Evolutionary conservation across 306 rosid genomes (phyloP).

Genomic region (Cucumis melo): DNA sequence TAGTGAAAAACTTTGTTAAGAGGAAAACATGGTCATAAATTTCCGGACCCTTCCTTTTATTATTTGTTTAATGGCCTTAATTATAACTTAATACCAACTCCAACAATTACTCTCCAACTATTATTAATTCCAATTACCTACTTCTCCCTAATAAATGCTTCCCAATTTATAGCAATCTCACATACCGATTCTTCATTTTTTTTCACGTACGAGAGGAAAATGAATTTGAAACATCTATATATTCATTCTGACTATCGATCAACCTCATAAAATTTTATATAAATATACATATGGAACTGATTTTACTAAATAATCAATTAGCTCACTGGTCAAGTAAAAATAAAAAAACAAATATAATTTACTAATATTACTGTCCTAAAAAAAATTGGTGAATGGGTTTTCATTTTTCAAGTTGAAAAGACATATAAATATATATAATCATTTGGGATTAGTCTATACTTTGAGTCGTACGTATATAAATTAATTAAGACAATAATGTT

Average conservation of each 20-base stretch:
- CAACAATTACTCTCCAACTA: background rate
- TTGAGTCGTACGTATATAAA: background rate
- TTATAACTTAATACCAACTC: background rate
- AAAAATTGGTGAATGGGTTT: background rate
- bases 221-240: too few relatives aligned
- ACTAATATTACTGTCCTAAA: too few relatives aligned
- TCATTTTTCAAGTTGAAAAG: background rate
- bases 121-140: background rate
- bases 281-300: too few relatives aligned
- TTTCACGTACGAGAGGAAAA: too few relatives aligned
- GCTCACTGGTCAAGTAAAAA: background rate
- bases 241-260: too few relatives aligned
- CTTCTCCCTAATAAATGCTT: background rate
- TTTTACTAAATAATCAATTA: too few relatives aligned
- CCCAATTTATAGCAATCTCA: background rate
- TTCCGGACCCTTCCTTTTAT: background rate
- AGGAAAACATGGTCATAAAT: constrained; percentile 9
- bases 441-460: background rate
- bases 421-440: background rate
- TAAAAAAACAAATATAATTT: too few relatives aligned
- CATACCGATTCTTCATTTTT: too few relatives aligned
- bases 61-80: background rate
- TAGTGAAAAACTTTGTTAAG: background rate
- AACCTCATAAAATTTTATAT: too few relatives aligned
- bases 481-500: background rate